These are phyloP conservation scores for Xylariaceae sp. DNA, from an alignment of 2,329 filamentous ascomycete genomes.

Conservation along the genomic window DNA sequence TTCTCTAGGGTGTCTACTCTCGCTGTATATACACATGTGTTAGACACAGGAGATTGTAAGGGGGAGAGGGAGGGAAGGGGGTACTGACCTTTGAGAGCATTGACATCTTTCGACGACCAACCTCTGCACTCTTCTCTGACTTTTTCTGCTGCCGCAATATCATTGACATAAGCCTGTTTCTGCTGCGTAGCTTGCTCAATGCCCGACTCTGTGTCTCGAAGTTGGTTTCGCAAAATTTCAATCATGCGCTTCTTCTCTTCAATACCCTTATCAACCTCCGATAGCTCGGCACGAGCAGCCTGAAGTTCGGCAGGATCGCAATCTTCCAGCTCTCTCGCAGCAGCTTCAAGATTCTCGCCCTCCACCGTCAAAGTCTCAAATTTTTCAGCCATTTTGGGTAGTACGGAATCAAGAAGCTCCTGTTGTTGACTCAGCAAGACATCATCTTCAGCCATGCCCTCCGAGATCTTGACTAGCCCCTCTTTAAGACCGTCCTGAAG, in stretches of 20 bases:
- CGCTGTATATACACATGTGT: conserved; percentile 43
- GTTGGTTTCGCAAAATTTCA: conserved; percentile 62
- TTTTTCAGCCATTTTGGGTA: conserved; percentile 64
- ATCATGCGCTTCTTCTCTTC: conserved; percentile 67
- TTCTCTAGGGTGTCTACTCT: conserved; percentile 65
- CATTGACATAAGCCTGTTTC: conserved; percentile 67
- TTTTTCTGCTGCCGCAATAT: conserved; percentile 80
- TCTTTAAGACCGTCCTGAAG: conserved; percentile 77
- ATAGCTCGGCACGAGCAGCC: conserved; percentile 67
- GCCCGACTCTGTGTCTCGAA: conserved; percentile 63
- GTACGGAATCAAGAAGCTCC: conserved; percentile 60
- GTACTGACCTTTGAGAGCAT: conserved; percentile 67
- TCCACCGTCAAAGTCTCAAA: conserved; percentile 63
- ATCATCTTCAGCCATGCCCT: conserved; percentile 75
- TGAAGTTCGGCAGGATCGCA: conserved; percentile 80
- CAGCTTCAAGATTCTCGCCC: conserved; percentile 64
- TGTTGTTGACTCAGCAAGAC: conserved; percentile 65
- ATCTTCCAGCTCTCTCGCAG: conserved; percentile 71
- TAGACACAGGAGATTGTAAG: conserved; percentile 27
- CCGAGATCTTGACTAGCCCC: conserved; percentile 70
- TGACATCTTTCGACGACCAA: conserved; percentile 82
- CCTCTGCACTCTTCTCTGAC: conserved; percentile 85
- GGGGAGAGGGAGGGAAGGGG: background rate
- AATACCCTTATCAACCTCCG: conserved; percentile 64
- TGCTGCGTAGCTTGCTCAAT: conserved; percentile 62